Base-by-base conservation (phyloP, 2,329 filamentous ascomycete genomes). In the Neofusicoccum ribis region DNA sequence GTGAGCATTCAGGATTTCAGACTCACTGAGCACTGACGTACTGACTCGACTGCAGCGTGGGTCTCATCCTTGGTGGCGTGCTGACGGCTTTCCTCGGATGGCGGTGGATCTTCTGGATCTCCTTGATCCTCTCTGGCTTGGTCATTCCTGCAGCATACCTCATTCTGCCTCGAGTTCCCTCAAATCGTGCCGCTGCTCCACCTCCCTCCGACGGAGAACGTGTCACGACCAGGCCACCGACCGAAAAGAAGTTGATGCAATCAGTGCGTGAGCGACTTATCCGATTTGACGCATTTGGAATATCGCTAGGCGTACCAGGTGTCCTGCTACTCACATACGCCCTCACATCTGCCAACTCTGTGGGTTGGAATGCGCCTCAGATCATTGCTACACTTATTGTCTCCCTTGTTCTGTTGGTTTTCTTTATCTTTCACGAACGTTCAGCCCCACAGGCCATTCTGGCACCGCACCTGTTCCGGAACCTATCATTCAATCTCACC, bases 51-150 rank as follows among this genome's bases (percentile, higher is more conserved):
- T 9, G 14, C 31, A 65, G 64, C 52, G 50, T 60, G n/a, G 65
- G 65, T 12, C 60, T 66, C 12, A 64, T 66, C 44, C 50, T 66
- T 7, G 65, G 65, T 7, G 65, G 65, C 5, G 60, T 66, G 3
- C 43, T 66, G 6, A 66, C 65, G 4, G 65, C 52, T 9, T 64
- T 66, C 34, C 43, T 66, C 31, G 50, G 60, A 15, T 66, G 65
- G 65, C 37, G 51, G 7, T 66, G 65, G 65, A 64, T 66, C 44
- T 66, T 59, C 44, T 66, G 65, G 65, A 64, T 59, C 23, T 66
- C 65, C 0, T n/a, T 66, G 14, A 66, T 66, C 23, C 41, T 66
- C 0, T 66, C 65, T 5, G 44, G 14, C 31, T 14, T 59, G 17
- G 60, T 66, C 15, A 58, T 60, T n/a, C 65, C 65, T 3, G 50